phyloP scores from a whole-genome alignment of 2,329 filamentous ascomycete genomes.

The Leptographium galeiforme region DNA sequence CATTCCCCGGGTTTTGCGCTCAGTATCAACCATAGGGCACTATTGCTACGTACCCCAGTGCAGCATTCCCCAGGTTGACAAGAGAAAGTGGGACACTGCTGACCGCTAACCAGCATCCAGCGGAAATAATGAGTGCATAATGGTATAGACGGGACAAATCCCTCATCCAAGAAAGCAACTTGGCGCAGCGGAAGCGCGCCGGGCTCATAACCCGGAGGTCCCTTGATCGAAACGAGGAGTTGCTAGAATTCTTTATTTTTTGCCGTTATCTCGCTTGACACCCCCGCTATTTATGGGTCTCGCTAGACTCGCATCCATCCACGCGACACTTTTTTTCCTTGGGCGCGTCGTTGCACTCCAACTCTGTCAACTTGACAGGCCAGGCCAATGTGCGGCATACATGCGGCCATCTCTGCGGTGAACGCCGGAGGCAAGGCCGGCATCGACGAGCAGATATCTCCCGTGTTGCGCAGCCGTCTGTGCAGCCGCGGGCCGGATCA shows the following conservation, averaged over 20 bases:
- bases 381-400: slow-evolving; percentile 55
- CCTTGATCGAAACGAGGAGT: slow-evolving; percentile 10
- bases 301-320: not conserved
- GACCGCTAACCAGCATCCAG: too few relatives aligned
- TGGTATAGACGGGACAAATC: too few relatives aligned
- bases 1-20: too few relatives aligned
- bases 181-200: slow-evolving; percentile 10
- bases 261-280: not conserved
- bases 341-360: not conserved
- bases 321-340: too few relatives aligned
- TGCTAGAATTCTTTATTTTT: slow-evolving; percentile 1
- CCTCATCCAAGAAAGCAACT: slow-evolving; percentile 3
- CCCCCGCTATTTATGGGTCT: not conserved
- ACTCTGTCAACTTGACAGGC: not conserved
- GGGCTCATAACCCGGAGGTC: slow-evolving; percentile 10
- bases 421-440: slow-evolving; percentile 13
- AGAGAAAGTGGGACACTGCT: too few relatives aligned
- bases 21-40: too few relatives aligned
- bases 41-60: too few relatives aligned
- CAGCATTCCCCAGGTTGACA: too few relatives aligned
- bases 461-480: slow-evolving; percentile 30
- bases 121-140: too few relatives aligned
- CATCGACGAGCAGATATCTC: slow-evolving; percentile 13
- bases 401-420: slow-evolving; percentile 32
- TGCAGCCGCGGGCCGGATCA: slow-evolving; percentile 48